Conservation (phyloP, 352 stramenopile species). For the Phytophthora nicotianae region DNA sequence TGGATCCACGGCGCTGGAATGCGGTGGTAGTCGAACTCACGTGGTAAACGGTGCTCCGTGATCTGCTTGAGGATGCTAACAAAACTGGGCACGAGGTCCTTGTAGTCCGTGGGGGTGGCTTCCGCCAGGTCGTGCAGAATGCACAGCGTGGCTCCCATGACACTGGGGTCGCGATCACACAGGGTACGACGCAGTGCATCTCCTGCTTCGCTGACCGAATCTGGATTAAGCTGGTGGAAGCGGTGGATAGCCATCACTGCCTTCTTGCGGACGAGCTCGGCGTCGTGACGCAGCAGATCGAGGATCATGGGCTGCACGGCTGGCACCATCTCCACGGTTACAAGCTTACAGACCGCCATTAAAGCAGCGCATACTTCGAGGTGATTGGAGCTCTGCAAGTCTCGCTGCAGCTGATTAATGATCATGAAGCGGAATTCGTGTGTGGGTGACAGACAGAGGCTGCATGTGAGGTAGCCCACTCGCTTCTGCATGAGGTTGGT, state of each 20-base stretch:
- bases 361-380: conserved; percentile 96
- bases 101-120: conserved; percentile 93
- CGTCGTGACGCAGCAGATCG: conserved; percentile 95
- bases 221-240: conserved; percentile 98
- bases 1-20: conserved; percentile 99
- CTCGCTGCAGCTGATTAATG: conserved; percentile 99
- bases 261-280: conserved; percentile 99
- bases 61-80: conserved; percentile 99
- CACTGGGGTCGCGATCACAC: conserved; percentile 98
- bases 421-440: conserved; percentile 99
- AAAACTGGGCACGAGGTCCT: conserved; percentile 98
- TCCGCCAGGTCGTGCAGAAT: conserved; percentile 93
- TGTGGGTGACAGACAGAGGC: conserved; percentile 95
- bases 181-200: conserved; percentile 95
- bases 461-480: conserved; percentile 96
- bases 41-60: conserved; percentile 97
- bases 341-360: conserved; percentile 95
- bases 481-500: conserved; percentile 99
- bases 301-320: conserved; percentile 95
- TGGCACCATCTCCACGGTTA: conserved; percentile 99
- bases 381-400: conserved; percentile 91
- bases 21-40: conserved; percentile 99
- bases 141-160: conserved; percentile 97
- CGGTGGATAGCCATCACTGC: conserved; percentile 98
- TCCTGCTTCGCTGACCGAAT: conserved; percentile 87